These are phyloP conservation scores for Neofusicoccum kwambonambiense DNA, from an alignment of 2,329 filamentous ascomycete genomes.

Conservation along the genomic window DNA sequence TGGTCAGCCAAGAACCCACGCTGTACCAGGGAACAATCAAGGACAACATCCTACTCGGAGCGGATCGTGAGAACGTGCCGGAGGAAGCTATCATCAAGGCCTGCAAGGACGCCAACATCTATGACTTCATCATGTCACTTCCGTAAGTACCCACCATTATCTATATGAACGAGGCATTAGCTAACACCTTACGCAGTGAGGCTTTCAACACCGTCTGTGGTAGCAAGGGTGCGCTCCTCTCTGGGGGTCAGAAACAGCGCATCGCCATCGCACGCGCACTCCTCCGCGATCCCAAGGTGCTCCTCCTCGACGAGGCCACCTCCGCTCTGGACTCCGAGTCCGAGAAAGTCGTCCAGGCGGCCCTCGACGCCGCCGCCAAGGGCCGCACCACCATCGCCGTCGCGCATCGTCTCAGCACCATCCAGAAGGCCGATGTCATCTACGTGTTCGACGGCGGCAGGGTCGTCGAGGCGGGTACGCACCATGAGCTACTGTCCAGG, in stretches of 20 bases:
- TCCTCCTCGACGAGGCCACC: conserved; percentile 39
- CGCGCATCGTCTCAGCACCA: conserved; percentile 81
- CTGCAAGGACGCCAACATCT: conserved; percentile 65
- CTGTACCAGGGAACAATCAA: conserved; percentile 89
- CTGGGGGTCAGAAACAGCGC: conserved; percentile 88
- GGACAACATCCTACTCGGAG: conserved; percentile 77
- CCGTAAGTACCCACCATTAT: conserved; percentile 2
- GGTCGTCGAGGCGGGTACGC: conserved; percentile 79
- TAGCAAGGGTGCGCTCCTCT: conserved; percentile 52
- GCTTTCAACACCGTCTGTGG: conserved; percentile 48
- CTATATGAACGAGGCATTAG: background rate
- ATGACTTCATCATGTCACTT: conserved; percentile 34
- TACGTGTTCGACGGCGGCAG: conserved; percentile 86
- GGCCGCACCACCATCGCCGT: conserved; percentile 88
- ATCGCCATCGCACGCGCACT: conserved; percentile 86
- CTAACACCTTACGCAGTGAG: conserved; percentile 52
- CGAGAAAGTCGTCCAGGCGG: conserved; percentile 74
- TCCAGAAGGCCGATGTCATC: conserved; percentile 87
- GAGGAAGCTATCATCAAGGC: conserved; percentile 72
- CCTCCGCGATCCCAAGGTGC: conserved; percentile 81
- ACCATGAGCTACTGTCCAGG: conserved; percentile 36
- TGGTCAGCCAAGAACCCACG: conserved; percentile 93
- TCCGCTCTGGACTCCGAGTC: conserved; percentile 19
- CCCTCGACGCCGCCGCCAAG: conserved; percentile 75
- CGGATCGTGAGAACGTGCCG: conserved; percentile 59